A percentile compares a stretch with the other conserved stretches of the same genome.
Conservation (phyloP, 1,284 basidiomycete species). For the Austropuccinia psidii region DNA sequence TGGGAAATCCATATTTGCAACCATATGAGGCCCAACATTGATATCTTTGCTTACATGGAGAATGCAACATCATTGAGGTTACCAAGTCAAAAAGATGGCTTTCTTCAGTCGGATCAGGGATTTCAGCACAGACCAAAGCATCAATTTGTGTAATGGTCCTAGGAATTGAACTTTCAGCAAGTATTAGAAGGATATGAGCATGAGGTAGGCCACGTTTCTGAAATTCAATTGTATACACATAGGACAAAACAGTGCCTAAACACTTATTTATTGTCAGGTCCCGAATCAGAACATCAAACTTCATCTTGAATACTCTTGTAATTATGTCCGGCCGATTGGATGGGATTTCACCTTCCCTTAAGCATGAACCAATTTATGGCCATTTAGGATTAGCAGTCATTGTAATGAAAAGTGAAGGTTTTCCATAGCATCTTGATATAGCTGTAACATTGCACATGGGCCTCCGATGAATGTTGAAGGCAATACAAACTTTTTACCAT, state of each 20-base stretch:
- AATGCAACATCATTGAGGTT: neutral
- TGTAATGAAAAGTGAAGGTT: conserved; percentile 4
- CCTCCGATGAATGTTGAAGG: neutral
- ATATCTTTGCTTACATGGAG: neutral
- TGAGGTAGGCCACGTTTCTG: conserved; percentile 17
- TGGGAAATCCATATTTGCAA: neutral
- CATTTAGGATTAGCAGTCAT: conserved; percentile 10
- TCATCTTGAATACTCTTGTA: neutral
- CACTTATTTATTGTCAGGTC: neutral
- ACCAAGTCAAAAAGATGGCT: neutral
- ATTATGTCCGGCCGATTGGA: neutral
- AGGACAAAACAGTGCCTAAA: neutral
- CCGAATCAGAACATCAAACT: neutral
- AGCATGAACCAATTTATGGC: conserved; percentile 19
- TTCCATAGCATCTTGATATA: conserved; percentile 12
- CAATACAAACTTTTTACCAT: neutral
- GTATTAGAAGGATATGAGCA: neutral
- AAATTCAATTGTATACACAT: neutral
- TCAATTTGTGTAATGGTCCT: neutral
- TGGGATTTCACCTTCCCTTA: conserved; percentile 29
- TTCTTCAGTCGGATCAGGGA: neutral
- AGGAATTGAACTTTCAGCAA: neutral
- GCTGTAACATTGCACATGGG: neutral
- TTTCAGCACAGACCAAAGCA: neutral
- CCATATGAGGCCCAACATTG: neutral